Percentiles rank a stretch among this genome's conserved stretches.
Evolutionary conservation across 352 stramenopile genomes (phyloP).

Genomic region (Globisporangium nunn): DNA sequence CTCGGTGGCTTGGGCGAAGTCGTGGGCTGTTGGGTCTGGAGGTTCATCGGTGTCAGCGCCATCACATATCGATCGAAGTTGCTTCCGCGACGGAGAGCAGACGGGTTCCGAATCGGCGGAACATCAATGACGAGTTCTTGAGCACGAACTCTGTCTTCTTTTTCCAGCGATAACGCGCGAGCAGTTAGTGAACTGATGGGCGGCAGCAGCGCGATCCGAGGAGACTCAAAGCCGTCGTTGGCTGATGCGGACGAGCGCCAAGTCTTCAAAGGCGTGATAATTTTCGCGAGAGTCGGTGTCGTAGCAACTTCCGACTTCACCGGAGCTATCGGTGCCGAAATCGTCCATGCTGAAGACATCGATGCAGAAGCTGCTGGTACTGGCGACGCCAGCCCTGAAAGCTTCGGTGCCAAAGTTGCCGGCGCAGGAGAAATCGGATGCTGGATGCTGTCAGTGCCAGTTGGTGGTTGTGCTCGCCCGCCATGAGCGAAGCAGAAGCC

Average conservation of each 20-base stretch:
- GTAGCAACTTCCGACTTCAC: not conserved
- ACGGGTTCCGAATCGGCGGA: constrained; percentile 9
- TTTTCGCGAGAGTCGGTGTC: not conserved
- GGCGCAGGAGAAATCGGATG: not conserved
- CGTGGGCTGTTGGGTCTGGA: constrained; percentile 4
- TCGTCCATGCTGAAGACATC: too few species aligned
- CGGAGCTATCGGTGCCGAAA: not conserved
- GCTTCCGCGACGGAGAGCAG: not conserved
- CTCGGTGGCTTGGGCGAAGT: constrained; percentile 11
- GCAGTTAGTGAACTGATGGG: constrained; percentile 9
- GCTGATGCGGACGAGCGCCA: constrained; percentile 6
- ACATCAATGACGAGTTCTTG: not conserved
- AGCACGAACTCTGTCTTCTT: not conserved
- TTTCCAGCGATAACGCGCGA: not conserved
- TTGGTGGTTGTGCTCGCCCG: constrained; percentile 16
- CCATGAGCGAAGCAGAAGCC: constrained; percentile 82
- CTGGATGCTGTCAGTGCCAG: not conserved
- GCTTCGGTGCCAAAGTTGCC: not conserved
- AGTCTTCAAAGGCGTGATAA: constrained; percentile 9
- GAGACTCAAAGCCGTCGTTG: constrained; percentile 2
- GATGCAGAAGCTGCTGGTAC: too few species aligned
- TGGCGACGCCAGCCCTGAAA: not conserved
- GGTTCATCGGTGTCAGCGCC: constrained; percentile 6
- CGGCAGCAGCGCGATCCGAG: constrained; percentile 5
- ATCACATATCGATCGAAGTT: not conserved